A percentile compares a stretch with the other conserved stretches of the same genome.
Evolutionary conservation across 805 yeast genomes (phyloP).

Genomic region (Torulaspora indica): DNA sequence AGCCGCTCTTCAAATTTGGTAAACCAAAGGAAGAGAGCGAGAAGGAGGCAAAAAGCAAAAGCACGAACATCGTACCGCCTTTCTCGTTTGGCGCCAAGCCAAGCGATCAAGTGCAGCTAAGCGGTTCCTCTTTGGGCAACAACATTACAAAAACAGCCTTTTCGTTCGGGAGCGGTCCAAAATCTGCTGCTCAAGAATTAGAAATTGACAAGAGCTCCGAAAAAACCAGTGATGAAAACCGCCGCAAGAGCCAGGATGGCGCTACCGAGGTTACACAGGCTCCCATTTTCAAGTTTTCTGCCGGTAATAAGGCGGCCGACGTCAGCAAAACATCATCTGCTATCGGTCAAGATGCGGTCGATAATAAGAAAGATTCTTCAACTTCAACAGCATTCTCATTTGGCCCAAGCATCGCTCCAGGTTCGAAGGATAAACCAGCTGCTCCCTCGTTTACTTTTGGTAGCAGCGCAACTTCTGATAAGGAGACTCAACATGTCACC

Average conservation of each 20-base stretch:
- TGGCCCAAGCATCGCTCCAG: constrained; percentile 1
- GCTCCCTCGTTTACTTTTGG: constrained; percentile 1
- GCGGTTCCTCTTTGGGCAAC: background rate
- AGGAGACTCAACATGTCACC: background rate
- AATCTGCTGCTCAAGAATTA: background rate
- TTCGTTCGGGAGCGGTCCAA: background rate
- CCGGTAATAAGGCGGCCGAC: background rate
- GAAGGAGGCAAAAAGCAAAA: background rate
- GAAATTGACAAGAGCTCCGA: background rate
- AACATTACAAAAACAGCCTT: background rate
- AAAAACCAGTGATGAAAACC: background rate
- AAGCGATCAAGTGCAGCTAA: background rate
- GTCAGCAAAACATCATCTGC: background rate
- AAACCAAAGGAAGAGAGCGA: background rate
- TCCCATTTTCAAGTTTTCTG: background rate
- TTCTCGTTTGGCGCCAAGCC: constrained; percentile 14
- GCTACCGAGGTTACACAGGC: background rate
- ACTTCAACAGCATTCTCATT: constrained; percentile 12
- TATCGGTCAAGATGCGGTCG: background rate
- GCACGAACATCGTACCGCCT: constrained; percentile 6
- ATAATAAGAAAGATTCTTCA: constrained; percentile 3
- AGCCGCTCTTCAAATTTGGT: constrained; percentile 14
- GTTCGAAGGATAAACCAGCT: background rate
- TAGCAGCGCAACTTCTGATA: background rate
- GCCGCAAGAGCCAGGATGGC: background rate